Evolutionary conservation across 495 filamentous ascomycete species (phyloP), one percentile per base, ranked within the genome.

Genomic region (Staphylotrichum longicolle): DNA sequence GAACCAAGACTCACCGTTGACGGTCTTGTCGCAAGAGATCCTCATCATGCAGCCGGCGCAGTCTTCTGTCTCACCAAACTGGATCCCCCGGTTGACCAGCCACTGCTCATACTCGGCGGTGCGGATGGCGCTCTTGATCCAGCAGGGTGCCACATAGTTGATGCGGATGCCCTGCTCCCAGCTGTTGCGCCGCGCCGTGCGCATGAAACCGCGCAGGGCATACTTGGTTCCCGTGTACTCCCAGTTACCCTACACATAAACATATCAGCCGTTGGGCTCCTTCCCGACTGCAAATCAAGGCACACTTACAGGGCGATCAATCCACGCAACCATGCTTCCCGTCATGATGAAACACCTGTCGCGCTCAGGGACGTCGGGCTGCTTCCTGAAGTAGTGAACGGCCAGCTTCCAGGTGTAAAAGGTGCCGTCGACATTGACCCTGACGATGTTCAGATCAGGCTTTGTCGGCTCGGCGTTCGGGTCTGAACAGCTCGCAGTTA

Each of bases 361-460:
- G 20, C 72, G 62, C 44, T 74, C 69, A 6, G 64, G 61, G 40
- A 62, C 66, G 60, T 70, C 67, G 0, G 69, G 69, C 54, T 75
- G 72, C 44, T 73, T 69, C 20, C 70, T 65, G 64, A 80, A 78
- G 54, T 78, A 77, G 58, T 78, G 74, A 2, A 80, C 57, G 1
- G 76, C 75, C n/a, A 80, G 58, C 52, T 78, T 78, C 64, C 66
- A 70, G 5, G 73, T 76, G 48, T 76, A 78, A 32, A 80, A 57
- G 5, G 69, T 70, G 5, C 75, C 78, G 30, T 63, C 69, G 14
- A 80, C 56, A 59, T 80, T 78, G 4, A 79, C 70, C 56, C 75
- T 70, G 40, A 79, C 60, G 42, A 76, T 77, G 45, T 70, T 75
- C 12, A 78, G 67, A 33, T 72, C 66, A 9, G 78, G 77, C 47